Conservation (phyloP, 2,329 filamentous ascomycete genomes). For the Zasmidium cellare region DNA sequence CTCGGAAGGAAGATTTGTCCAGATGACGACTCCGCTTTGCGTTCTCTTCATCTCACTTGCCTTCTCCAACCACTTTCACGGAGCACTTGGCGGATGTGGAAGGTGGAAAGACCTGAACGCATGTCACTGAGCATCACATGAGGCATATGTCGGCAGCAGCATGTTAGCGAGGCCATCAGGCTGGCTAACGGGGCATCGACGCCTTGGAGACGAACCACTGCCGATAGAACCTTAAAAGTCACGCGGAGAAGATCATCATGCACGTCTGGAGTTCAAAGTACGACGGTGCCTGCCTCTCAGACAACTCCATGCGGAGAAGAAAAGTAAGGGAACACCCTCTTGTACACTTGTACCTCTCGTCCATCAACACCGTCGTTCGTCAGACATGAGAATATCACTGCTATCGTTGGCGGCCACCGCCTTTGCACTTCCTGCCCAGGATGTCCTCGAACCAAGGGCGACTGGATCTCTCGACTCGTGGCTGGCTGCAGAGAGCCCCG, state of each 20-base stretch:
- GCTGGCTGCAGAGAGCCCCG: conserved; percentile 46
- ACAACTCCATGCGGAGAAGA: neutral
- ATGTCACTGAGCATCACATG: too few relatives aligned
- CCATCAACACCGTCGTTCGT: neutral
- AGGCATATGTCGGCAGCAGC: too few relatives aligned
- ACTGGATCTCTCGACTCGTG: conserved; percentile 30
- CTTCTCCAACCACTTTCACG: neutral
- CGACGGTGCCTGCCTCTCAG: neutral
- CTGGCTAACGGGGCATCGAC: neutral
- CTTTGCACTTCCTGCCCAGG: conserved; percentile 9
- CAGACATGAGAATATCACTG: neutral
- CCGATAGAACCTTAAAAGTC: neutral
- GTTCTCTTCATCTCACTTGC: neutral
- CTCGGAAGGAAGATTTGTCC: neutral
- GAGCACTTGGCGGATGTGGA: neutral
- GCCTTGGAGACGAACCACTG: neutral
- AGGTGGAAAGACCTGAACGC: neutral
- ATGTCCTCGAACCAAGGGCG: conserved; percentile 14
- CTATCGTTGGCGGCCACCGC: neutral
- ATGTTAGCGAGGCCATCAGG: neutral
- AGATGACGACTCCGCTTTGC: neutral
- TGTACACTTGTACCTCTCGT: neutral
- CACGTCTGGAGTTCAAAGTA: too few relatives aligned
- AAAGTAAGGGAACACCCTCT: neutral
- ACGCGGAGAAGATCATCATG: neutral